Conservation (phyloP, 305 asterid genomes). For the Fraxinus paxiana region DNA sequence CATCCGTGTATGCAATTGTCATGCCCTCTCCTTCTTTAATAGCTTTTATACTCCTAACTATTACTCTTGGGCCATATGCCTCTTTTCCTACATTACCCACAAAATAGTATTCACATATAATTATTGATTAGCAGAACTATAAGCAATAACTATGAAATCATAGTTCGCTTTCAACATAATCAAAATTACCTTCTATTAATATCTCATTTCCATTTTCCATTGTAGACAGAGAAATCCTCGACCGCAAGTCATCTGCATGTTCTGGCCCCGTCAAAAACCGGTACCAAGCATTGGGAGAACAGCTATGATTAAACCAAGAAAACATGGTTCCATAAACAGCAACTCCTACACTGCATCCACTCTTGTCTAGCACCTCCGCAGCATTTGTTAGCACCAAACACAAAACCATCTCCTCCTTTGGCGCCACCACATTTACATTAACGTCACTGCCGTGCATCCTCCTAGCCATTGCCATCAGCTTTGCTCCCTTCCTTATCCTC, state of each 20-base stretch:
- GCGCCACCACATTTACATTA: conserved; percentile 4
- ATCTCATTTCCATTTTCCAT: not conserved
- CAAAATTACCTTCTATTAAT: conserved; percentile 9
- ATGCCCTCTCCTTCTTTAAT: conserved; percentile 57
- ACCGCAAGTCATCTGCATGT: not conserved
- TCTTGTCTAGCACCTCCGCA: conserved; percentile 58
- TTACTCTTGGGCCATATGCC: conserved; percentile 58
- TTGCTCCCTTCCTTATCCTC: conserved; percentile 49
- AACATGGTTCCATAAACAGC: conserved; percentile 60
- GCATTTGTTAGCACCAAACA: conserved; percentile 73
- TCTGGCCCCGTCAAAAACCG: conserved; percentile 33
- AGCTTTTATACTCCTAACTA: conserved; percentile 58
- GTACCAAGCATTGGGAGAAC: conserved; percentile 73
- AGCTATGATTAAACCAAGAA: conserved; percentile 88
- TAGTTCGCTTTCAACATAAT: not conserved
- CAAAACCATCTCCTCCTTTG: conserved; percentile 41
- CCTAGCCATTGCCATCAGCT: conserved; percentile 42
- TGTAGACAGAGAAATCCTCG: conserved; percentile 38
- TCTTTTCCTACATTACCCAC: conserved; percentile 36
- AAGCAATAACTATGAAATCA: not conserved
- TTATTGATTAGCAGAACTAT: not conserved
- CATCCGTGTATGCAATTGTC: conserved; percentile 67
- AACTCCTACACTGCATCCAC: conserved; percentile 50
- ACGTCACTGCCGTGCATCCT: conserved; percentile 19
- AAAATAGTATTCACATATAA: conserved; percentile 6